Evolutionary conservation across 495 filamentous ascomycete species (phyloP), one percentile per base, ranked within the genome.

Genomic region (Endocarpon pusillum): DNA sequence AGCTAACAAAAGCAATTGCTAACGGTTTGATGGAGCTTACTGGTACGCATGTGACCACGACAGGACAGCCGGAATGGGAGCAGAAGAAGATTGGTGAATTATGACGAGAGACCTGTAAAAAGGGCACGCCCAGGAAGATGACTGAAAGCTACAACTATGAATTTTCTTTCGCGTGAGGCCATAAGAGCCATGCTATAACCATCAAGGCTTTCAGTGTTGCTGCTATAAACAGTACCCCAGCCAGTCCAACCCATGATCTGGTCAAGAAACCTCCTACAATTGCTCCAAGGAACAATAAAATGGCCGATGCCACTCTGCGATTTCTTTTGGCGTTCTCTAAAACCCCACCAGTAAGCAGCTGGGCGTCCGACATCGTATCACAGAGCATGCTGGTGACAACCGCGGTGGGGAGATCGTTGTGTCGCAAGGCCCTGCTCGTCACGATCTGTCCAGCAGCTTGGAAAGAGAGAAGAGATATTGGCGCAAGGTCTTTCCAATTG

Each of bases 341-440:
- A 1, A 54, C 34, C 14, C 35, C 42, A 0, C 34, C 16, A 0
- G 57, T 51, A 8, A 78, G 58, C 9, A 80, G 38, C 14, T 68
- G 60, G 21, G 58, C 57, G 34, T 78, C 69, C 5, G 70, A 73
- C 45, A 78, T 78, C 12, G 81, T 42, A 46, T 83, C 78, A 42
- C 73, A 76, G 51, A 78, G 80, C 33, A 73, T 64, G 40, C 71
- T 77, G 14, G 78, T 83, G 36, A 81, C 48, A 18, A 81, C 77
- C 8, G 81, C 75, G 44, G 70, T 76, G 0, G 74, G 76, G 9
- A 83, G 46, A 1, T 63, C 63, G 27, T 64, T 67, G 39, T 68
- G 71, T 42, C 66, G 56, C 40, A 83, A 52, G 7, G 69, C 75
- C 3, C 77, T 52, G 48, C 73, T 79, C 0, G 64, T 63, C n/a